A percentile compares a stretch with the other conserved stretches of the same genome.
phyloP scores from a whole-genome alignment of 2,329 filamentous ascomycete species.

The Botrytis fabae region DNA sequence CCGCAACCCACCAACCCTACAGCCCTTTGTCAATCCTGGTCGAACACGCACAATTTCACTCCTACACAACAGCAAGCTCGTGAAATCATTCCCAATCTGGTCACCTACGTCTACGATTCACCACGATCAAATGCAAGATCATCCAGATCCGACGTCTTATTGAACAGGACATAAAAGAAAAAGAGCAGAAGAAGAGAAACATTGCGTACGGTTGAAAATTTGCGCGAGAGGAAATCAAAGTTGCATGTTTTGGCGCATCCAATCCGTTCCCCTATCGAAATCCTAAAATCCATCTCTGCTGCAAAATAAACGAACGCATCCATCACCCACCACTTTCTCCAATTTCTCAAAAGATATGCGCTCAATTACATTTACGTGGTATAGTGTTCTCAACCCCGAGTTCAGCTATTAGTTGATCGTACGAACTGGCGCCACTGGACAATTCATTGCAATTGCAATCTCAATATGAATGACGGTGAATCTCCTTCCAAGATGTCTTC shows the following conservation, averaged over 20 bases:
- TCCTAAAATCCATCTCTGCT: not conserved
- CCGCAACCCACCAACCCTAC: not conserved
- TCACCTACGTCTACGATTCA: slow-evolving; percentile 8
- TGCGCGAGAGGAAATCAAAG: not conserved
- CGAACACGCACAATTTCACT: slow-evolving; percentile 4
- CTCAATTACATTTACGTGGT: slow-evolving; percentile 16
- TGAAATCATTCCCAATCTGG: not conserved
- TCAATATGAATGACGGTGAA: not conserved
- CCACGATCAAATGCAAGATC: slow-evolving; percentile 22
- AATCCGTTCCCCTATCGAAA: not conserved
- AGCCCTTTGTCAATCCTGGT: no score
- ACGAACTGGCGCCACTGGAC: slow-evolving; percentile 5
- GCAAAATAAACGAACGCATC: not conserved
- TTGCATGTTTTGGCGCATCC: slow-evolving; percentile 12
- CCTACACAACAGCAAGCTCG: not conserved
- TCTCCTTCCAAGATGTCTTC: slow-evolving; percentile 13
- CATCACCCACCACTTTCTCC: not conserved
- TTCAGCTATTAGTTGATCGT: slow-evolving; percentile 18
- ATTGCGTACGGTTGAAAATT: not conserved
- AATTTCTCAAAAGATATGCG: slow-evolving; percentile 19
- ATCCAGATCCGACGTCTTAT: slow-evolving; percentile 16
- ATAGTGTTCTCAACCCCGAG: slow-evolving; percentile 16
- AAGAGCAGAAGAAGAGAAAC: no score
- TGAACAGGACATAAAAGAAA: not conserved
- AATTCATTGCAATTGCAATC: not conserved